phyloP scores from a whole-genome alignment of 2,329 filamentous ascomycete species.

The Neonectria punicea region DNA sequence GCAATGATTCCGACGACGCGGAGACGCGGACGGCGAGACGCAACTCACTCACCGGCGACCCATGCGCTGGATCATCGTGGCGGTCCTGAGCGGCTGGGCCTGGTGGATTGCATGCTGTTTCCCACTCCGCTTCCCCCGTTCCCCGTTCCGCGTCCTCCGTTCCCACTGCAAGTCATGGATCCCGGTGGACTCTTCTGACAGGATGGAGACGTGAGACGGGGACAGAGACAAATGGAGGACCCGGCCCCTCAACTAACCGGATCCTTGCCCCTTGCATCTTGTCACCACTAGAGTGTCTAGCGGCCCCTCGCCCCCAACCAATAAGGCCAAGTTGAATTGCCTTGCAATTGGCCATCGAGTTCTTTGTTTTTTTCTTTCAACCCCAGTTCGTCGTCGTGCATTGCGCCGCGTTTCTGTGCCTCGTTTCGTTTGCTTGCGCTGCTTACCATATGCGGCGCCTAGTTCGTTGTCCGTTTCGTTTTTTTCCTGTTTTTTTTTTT shows the following conservation, averaged over 20 bases:
- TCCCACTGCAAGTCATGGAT: slow-evolving; percentile 20
- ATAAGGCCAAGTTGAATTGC: slow-evolving; percentile 17
- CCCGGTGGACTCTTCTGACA: background rate
- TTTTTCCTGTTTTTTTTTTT: background rate
- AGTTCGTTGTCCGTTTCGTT: background rate
- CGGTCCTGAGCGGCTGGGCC: background rate
- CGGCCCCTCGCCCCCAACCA: slow-evolving; percentile 23
- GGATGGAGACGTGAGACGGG: slow-evolving; percentile 3
- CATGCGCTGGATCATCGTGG: background rate
- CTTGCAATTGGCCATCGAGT: slow-evolving; percentile 24
- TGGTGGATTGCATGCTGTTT: background rate
- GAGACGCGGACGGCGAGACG: background rate
- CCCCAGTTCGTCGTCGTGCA: slow-evolving; percentile 18
- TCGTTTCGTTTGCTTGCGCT: background rate
- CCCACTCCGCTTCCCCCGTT: background rate
- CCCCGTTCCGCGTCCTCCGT: no score
- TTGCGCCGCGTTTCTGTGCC: slow-evolving; percentile 1
- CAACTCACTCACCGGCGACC: background rate
- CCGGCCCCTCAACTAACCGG: slow-evolving; percentile 3
- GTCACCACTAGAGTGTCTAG: slow-evolving; percentile 23
- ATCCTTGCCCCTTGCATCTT: slow-evolving; percentile 35
- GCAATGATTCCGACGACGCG: background rate
- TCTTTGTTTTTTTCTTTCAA: background rate
- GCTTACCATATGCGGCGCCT: background rate
- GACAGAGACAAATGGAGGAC: background rate